A percentile compares a stretch with the other conserved stretches of the same genome.
phyloP scores from a whole-genome alignment of 1,284 basidiomycete species.

The Sphagnurus paluster region DNA sequence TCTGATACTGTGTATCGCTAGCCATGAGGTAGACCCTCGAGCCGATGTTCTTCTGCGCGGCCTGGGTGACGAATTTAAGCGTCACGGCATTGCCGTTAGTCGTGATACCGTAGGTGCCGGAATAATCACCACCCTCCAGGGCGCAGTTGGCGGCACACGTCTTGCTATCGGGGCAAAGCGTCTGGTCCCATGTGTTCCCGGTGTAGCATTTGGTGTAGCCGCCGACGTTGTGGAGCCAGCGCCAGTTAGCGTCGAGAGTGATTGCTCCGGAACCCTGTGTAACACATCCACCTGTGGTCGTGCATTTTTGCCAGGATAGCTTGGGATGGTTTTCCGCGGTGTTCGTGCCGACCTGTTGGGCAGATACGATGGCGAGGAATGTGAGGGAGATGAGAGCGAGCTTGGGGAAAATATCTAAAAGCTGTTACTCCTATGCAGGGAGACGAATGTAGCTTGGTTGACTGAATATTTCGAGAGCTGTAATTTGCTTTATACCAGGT shows the following conservation, averaged over 20 bases:
- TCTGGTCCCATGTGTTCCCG: conserved; percentile 50
- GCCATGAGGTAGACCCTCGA: conserved; percentile 55
- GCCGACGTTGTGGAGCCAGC: conserved; percentile 45
- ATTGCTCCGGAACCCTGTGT: conserved; percentile 30
- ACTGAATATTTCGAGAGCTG: background rate
- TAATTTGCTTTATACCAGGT: conserved; percentile 8
- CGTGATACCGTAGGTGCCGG: conserved; percentile 42
- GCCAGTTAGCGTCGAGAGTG: conserved; percentile 53
- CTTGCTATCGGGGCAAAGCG: conserved; percentile 45
- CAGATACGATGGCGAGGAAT: conserved; percentile 17
- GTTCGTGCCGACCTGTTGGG: conserved; percentile 22
- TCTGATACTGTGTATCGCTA: conserved; percentile 45
- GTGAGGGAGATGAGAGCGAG: conserved; percentile 16
- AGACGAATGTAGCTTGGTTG: background rate
- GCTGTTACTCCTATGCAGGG: background rate
- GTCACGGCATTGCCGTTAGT: conserved; percentile 45
- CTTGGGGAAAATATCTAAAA: conserved; percentile 10
- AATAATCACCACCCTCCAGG: conserved; percentile 58
- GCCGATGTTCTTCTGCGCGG: conserved; percentile 40
- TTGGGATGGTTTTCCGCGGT: conserved; percentile 27
- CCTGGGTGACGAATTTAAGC: conserved; percentile 48
- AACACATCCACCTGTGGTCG: conserved; percentile 38
- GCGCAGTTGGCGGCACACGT: conserved; percentile 55
- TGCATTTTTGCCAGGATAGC: conserved; percentile 39
- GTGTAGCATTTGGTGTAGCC: conserved; percentile 55